Percentiles rank a stretch among this genome's conserved stretches.
These are phyloP conservation scores for Cryptococcus sp. DNA, from an alignment of 1,284 basidiomycete genomes.

Conservation along the genomic window DNA sequence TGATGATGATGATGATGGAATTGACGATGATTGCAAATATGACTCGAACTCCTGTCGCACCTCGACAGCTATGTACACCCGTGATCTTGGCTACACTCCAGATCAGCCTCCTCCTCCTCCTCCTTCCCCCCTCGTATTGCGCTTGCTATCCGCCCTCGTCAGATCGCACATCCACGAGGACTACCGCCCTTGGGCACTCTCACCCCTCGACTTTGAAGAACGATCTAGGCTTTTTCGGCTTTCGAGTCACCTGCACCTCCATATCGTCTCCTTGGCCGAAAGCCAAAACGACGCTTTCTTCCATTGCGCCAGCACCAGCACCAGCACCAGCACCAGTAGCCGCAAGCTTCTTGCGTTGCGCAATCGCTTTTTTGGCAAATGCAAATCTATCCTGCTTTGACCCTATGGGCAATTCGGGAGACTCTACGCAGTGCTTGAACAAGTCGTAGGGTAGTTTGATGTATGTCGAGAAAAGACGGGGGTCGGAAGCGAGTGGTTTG, in stretches of 20 bases:
- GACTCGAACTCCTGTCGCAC: no score
- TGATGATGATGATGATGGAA: constrained; percentile 3
- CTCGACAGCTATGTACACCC: no score
- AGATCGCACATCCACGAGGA: not conserved
- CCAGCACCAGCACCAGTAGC: constrained; percentile 55
- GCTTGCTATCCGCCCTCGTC: not conserved
- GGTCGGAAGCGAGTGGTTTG: constrained; percentile 15
- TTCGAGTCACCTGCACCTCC: constrained; percentile 79
- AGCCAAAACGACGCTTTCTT: constrained; percentile 79
- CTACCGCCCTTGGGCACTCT: not conserved
- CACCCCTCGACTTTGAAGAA: constrained; percentile 80
- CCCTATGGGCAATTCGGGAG: constrained; percentile 38
- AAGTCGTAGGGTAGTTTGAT: constrained; percentile 50
- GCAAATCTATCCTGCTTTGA: constrained; percentile 81
- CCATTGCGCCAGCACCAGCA: constrained; percentile 19
- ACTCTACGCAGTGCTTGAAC: constrained; percentile 49
- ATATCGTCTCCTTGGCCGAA: constrained; percentile 69
- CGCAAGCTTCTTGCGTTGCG: constrained; percentile 68
- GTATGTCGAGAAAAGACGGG: constrained; percentile 45
- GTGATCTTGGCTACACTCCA: no score
- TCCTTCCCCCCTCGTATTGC: not conserved
- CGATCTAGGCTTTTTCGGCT: constrained; percentile 67
- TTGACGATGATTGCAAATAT: not conserved
- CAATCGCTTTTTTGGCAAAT: constrained; percentile 84
- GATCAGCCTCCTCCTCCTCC: not conserved